A percentile compares a stretch with the other conserved stretches of the same genome.
Evolutionary conservation across 1,284 basidiomycete genomes (phyloP).

Genomic region (Ustilago cynodontis): DNA sequence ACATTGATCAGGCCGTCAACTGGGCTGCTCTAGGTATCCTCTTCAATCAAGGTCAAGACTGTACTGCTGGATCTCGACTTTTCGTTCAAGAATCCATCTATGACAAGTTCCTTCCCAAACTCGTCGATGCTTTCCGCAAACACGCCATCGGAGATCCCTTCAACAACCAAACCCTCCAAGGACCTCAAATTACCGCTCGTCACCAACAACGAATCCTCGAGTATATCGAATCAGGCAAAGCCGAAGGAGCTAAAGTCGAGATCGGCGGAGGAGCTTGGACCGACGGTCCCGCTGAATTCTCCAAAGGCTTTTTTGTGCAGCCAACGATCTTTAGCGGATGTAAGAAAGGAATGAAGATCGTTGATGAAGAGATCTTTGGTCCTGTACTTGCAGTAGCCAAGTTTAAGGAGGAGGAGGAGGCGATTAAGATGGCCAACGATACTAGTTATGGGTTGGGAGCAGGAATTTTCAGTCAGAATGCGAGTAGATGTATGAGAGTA

Average conservation of each 20-base stretch:
- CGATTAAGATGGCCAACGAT: constrained; percentile 82
- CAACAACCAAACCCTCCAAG: constrained; percentile 78
- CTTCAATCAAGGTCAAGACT: constrained; percentile 75
- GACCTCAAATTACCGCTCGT: constrained; percentile 81
- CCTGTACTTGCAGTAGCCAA: constrained; percentile 77
- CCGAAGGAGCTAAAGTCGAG: constrained; percentile 80
- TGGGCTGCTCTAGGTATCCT: constrained; percentile 84
- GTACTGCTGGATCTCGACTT: constrained; percentile 79
- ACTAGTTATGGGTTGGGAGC: constrained; percentile 84
- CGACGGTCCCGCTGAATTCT: constrained; percentile 75
- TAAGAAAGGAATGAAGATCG: constrained; percentile 75
- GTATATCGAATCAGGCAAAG: constrained; percentile 89
- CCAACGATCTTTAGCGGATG: constrained; percentile 75
- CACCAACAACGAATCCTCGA: constrained; percentile 91
- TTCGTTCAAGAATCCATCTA: constrained; percentile 78
- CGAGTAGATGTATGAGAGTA: constrained; percentile 80
- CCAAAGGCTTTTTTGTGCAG: constrained; percentile 73
- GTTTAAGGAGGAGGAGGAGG: constrained; percentile 73
- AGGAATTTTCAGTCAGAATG: constrained; percentile 83
- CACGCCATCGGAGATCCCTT: constrained; percentile 85
- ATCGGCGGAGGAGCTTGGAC: constrained; percentile 75
- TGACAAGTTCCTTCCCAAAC: constrained; percentile 76
- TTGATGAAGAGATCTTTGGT: constrained; percentile 81
- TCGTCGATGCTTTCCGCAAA: constrained; percentile 75
- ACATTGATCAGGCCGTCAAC: constrained; percentile 70